Percentiles rank a stretch among this genome's conserved stretches.
Conservation (phyloP, 2,329 filamentous ascomycete genomes). For the Aureobasidium sp. region DNA sequence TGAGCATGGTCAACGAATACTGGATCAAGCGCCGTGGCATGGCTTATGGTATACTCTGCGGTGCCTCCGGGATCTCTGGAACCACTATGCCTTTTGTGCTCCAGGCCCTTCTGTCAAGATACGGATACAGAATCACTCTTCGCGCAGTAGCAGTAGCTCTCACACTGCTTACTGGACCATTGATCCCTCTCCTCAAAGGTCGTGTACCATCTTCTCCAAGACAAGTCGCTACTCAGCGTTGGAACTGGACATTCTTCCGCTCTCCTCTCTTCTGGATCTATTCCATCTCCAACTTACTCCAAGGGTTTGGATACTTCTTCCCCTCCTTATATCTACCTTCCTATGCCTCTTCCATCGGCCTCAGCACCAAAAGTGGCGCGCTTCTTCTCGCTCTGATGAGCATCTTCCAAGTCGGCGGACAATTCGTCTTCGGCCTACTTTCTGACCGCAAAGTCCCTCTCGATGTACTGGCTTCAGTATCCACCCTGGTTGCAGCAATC, state of each 20-base stretch:
- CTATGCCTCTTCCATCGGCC: conserved; percentile 24
- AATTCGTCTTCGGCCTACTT: conserved; percentile 28
- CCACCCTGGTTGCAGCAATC: not conserved
- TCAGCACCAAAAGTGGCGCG: conserved; percentile 20
- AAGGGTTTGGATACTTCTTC: conserved; percentile 33
- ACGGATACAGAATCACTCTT: conserved; percentile 20
- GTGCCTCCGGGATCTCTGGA: conserved; percentile 20
- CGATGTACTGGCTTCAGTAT: too few relatives aligned
- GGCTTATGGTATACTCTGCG: conserved; percentile 21
- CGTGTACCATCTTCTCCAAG: conserved; percentile 24
- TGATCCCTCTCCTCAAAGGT: conserved; percentile 26
- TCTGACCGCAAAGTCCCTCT: conserved; percentile 34
- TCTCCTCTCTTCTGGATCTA: conserved; percentile 25
- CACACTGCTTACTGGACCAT: conserved; percentile 24
- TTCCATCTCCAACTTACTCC: conserved; percentile 27
- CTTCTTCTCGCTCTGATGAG: conserved; percentile 30
- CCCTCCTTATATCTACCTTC: conserved; percentile 32
- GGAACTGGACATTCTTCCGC: conserved; percentile 13
- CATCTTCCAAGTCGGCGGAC: conserved; percentile 28
- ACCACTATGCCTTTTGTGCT: conserved; percentile 19
- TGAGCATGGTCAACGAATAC: conserved; percentile 24
- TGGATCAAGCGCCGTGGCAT: conserved; percentile 20
- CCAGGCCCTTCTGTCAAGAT: conserved; percentile 16
- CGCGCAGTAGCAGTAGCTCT: conserved; percentile 17
- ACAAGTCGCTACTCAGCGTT: conserved; percentile 14